phyloP scores from a whole-genome alignment of 2,329 filamentous ascomycete genomes.

The Pestalotiopsis sp. region DNA sequence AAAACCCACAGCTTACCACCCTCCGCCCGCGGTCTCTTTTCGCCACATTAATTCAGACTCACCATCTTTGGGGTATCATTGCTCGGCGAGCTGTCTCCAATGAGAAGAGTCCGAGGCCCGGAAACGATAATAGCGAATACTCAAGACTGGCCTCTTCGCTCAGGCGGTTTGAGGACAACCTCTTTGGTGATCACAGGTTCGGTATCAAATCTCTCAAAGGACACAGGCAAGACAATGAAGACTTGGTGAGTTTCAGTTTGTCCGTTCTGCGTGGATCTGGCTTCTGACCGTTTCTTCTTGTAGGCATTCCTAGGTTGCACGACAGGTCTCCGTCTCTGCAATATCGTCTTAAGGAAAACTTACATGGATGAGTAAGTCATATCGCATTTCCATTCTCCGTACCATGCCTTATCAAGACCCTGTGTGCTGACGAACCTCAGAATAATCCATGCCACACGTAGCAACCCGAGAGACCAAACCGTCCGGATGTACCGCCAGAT shows the following conservation, averaged over 20 bases:
- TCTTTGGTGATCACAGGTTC: conserved; percentile 53
- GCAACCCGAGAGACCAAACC: conserved; percentile 36
- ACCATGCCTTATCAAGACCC: background rate
- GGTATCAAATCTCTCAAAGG: conserved; percentile 42
- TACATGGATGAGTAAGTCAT: conserved; percentile 51
- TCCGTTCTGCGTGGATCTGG: background rate
- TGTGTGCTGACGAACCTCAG: conserved; percentile 27
- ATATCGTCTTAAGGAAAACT: conserved; percentile 58
- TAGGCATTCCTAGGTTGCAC: conserved; percentile 59
- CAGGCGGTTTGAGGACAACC: conserved; percentile 48
- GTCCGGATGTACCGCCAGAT: conserved; percentile 44
- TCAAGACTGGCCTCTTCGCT: conserved; percentile 45
- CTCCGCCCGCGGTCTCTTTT: conserved; percentile 54
- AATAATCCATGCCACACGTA: conserved; percentile 44
- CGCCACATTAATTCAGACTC: conserved; percentile 57
- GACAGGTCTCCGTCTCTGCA: conserved; percentile 57
- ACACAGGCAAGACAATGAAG: conserved; percentile 50
- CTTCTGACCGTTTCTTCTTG: background rate
- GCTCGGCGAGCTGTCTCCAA: conserved; percentile 50
- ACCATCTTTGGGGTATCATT: conserved; percentile 56
- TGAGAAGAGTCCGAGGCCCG: conserved; percentile 45
- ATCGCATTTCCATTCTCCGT: background rate
- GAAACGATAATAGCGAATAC: conserved; percentile 52
- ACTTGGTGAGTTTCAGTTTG: conserved; percentile 42
- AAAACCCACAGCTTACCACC: conserved; percentile 44